A percentile compares a stretch with the other conserved stretches of the same genome.
Evolutionary conservation across 352 stramenopile genomes (phyloP).

Genomic region (Phytophthora sansomeana): DNA sequence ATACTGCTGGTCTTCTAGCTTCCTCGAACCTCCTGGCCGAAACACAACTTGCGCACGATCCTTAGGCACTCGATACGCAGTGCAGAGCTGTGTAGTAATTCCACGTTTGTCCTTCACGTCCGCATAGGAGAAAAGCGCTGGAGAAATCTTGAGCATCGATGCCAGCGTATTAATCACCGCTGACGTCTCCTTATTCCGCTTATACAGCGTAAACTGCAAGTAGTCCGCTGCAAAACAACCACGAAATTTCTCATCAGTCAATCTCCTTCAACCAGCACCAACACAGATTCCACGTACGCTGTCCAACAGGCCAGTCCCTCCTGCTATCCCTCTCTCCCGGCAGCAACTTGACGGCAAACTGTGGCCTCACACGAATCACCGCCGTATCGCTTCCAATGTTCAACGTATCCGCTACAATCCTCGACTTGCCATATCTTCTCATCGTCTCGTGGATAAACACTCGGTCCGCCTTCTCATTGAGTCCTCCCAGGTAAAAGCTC

Average conservation of each 20-base stretch:
- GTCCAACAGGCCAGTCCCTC: slow-evolving; percentile 75
- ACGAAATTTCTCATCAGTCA: slow-evolving; percentile 12
- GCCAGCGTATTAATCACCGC: slow-evolving; percentile 83
- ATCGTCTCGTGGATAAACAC: slow-evolving; percentile 93
- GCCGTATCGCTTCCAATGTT: slow-evolving; percentile 82
- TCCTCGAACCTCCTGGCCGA: slow-evolving; percentile 40
- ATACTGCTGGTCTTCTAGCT: slow-evolving; percentile 81
- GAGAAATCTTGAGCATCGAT: slow-evolving; percentile 70
- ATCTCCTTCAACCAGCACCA: slow-evolving; percentile 1
- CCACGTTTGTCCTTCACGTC: slow-evolving; percentile 98
- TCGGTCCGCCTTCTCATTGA: slow-evolving; percentile 91
- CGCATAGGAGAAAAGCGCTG: slow-evolving; percentile 89
- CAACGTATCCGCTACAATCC: slow-evolving; percentile 89
- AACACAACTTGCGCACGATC: slow-evolving; percentile 64
- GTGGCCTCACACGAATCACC: slow-evolving; percentile 75
- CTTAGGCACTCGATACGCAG: slow-evolving; percentile 80
- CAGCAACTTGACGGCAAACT: slow-evolving; percentile 40
- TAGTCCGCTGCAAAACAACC: slow-evolving; percentile 75
- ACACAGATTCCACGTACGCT: slow-evolving; percentile 50
- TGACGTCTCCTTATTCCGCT: slow-evolving; percentile 96
- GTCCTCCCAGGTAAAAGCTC: slow-evolving; percentile 76
- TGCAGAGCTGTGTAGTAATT: slow-evolving; percentile 96
- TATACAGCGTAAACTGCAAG: slow-evolving; percentile 96
- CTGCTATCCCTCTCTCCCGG: slow-evolving; percentile 67
- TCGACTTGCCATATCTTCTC: slow-evolving; percentile 74